phyloP scores from a whole-genome alignment of 768 basidiomycete genomes.

The Suillus subaureus region DNA sequence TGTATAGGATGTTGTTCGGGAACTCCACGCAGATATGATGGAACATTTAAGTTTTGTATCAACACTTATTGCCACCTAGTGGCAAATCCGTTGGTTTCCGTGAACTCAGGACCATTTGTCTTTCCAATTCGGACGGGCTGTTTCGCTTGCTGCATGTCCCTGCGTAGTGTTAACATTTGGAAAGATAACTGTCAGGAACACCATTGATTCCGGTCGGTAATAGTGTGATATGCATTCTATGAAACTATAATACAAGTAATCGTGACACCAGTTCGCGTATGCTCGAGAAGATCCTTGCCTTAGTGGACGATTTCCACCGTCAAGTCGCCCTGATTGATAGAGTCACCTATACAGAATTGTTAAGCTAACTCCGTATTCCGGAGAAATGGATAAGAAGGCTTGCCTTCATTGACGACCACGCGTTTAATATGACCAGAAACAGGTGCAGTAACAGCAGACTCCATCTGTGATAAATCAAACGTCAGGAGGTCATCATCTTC shows the following conservation, averaged over 20 bases:
- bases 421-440: constrained; percentile 97
- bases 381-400: constrained; percentile 17
- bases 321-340: constrained; percentile 92
- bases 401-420: constrained; percentile 87
- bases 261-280: constrained; percentile 16
- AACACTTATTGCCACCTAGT: constrained; percentile 24
- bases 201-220: constrained; percentile 6
- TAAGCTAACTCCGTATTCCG: constrained; percentile 10
- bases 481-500: constrained; percentile 17
- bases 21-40: constrained; percentile 52
- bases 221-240: constrained; percentile 10
- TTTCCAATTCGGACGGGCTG: not conserved
- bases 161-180: not conserved
- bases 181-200: not conserved
- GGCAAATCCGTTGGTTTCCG: constrained; percentile 5
- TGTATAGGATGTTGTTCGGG: constrained; percentile 54
- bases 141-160: constrained; percentile 2
- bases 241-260: constrained; percentile 25
- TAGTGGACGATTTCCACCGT: constrained; percentile 85
- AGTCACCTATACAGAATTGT: constrained; percentile 63
- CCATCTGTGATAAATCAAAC: constrained; percentile 68
- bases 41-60: constrained; percentile 34
- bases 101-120: not conserved
- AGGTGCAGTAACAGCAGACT: constrained; percentile 93
- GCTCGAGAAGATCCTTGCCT: constrained; percentile 17